Base-by-base conservation (phyloP, 495 filamentous ascomycete genomes). In the Lindgomyces ingoldianus region DNA sequence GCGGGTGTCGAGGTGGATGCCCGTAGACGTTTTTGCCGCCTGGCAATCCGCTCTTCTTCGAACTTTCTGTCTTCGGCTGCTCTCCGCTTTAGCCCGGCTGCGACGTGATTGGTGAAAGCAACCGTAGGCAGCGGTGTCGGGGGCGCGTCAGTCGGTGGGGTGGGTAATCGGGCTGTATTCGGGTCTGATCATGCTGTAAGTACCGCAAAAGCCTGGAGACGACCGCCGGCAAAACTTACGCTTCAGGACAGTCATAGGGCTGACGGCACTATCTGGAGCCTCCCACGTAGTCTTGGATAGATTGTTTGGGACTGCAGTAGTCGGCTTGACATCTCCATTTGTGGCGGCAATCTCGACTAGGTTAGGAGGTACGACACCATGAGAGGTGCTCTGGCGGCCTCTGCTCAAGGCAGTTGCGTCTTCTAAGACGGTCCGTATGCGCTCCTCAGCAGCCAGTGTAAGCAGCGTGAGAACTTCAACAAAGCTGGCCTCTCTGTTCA, bases 391-490 rank as follows among this genome's bases (percentile, higher is more conserved):
- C 68, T 86, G 85, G 57, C 91, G 84, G 53, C 81, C 85, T 60
- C 78, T 81, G 18, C 89, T 80, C 8, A 92, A 74, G 14, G 75
- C 81, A 49, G 83, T 81, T 4, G 87, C 84, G 70, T 94, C 90
- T 66, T 91, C 86, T 22, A 94, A 60, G 12, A 94, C 73, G 2
- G 82, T 81, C 42, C 87, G 78, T 25, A 95, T 41, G 22, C 88
- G 82, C 69, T 91, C 86, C 61, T 91, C 86, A 36, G 88, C 83
- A 6, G 88, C 87, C 29, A 94, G 81, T 9, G 89, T 92, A 29
- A 95, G 56, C 25, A 95, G 78, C 25, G 87, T 84, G 19, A 95
- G 68, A 50, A 96, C 85, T 52, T 96, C 90, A 14, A 86, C 85
- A 30, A 94, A 74, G 33, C 80, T 82, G 1, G 87, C 80, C 10